Evolutionary conservation across 495 filamentous ascomycete genomes (phyloP).

Genomic region (Umbilicaria muhlenbergii): DNA sequence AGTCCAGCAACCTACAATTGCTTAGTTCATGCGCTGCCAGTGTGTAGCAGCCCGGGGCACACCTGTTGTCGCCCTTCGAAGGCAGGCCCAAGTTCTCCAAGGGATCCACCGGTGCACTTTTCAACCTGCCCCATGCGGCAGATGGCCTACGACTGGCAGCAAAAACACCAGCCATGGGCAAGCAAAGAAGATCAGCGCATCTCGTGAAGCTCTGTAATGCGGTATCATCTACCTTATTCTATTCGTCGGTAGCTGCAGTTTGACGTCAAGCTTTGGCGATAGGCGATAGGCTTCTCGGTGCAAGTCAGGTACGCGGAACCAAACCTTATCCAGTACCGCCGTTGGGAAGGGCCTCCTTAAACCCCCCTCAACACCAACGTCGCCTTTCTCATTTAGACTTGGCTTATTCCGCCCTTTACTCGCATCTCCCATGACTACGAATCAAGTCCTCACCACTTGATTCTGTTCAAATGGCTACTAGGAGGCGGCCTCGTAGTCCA

Average conservation of each 20-base stretch:
- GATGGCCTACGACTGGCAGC: constrained; percentile 29
- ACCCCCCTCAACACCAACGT: neutral
- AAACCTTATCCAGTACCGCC: no score
- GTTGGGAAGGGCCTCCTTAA: neutral
- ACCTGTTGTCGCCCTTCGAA: constrained; percentile 76
- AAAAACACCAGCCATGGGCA: neutral
- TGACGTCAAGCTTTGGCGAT: no score
- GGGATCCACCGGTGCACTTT: constrained; percentile 51
- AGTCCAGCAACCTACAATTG: constrained; percentile 49
- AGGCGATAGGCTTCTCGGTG: no score
- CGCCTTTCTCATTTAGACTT: neutral
- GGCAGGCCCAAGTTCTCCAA: constrained; percentile 66
- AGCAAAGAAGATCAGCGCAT: neutral
- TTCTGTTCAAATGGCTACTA: no score
- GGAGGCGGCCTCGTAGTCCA: no score
- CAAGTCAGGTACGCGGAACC: no score
- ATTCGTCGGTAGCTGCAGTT: no score
- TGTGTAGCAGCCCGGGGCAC: neutral
- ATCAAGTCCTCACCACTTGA: no score
- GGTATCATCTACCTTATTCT: no score
- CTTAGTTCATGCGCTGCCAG: constrained; percentile 2
- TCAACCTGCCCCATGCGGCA: constrained; percentile 52
- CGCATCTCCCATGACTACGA: no score
- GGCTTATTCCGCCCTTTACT: no score
- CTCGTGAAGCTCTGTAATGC: no score